phyloP scores from a whole-genome alignment of 176 grass and related monocot species.

The Canna indica region DNA sequence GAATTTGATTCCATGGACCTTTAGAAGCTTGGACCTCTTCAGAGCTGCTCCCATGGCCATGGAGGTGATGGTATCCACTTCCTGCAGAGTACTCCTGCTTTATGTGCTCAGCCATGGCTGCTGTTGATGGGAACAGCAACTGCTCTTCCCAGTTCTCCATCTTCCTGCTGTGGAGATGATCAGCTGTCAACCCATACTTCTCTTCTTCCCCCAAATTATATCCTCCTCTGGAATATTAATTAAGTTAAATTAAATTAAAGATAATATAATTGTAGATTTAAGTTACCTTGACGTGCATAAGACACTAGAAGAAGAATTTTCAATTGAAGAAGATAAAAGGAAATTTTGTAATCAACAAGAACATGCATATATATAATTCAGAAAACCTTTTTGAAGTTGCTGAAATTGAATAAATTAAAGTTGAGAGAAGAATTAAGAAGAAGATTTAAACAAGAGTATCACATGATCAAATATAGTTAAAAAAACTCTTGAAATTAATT shows the following conservation, averaged over 20 bases:
- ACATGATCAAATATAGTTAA: too few species aligned
- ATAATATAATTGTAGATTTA: too few species aligned
- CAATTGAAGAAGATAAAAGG: not conserved
- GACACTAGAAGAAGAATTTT: not conserved
- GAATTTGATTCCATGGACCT: conserved; percentile 54
- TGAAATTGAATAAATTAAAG: too few species aligned
- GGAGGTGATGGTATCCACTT: too few species aligned
- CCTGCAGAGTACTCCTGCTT: conserved; percentile 3
- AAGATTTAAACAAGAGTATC: too few species aligned
- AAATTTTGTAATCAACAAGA: too few species aligned
- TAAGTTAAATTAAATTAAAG: not conserved
- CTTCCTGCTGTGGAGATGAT: conserved; percentile 26
- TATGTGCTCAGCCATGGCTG: conserved; percentile 23
- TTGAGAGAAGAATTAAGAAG: too few species aligned
- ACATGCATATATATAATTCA: not conserved
- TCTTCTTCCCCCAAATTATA: not conserved
- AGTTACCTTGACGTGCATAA: not conserved
- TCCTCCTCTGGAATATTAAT: not conserved
- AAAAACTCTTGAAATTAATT: too few species aligned
- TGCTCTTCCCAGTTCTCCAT: conserved; percentile 35
- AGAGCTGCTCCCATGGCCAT: conserved; percentile 4
- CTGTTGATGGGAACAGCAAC: conserved; percentile 23
- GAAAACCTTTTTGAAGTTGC: not conserved
- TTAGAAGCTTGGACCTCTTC: conserved; percentile 47
- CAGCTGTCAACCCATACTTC: conserved; percentile 4